These are phyloP conservation scores for Saccharomycopsis sp. DNA, from an alignment of 805 yeast genomes.

Conservation along the genomic window DNA sequence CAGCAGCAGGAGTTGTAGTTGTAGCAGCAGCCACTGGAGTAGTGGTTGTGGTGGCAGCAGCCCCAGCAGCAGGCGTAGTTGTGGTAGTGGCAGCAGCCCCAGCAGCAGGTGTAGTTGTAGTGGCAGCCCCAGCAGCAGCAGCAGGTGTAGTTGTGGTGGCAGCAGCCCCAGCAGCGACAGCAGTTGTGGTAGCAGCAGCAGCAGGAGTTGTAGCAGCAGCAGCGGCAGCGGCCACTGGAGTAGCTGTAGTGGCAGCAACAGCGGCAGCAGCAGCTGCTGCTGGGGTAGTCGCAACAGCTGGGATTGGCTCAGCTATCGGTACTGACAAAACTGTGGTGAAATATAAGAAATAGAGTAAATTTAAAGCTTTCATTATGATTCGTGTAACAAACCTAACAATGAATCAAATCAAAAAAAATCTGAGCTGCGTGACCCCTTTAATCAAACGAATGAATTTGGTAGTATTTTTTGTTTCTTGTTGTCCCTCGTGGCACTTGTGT, in stretches of 20 bases:
- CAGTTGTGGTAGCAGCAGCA: constrained; percentile 9
- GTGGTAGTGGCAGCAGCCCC: constrained; percentile 15
- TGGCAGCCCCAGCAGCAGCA: constrained; percentile 21
- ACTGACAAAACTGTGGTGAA: background rate
- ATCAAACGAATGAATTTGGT: no score
- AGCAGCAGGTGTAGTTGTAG: constrained; percentile 12
- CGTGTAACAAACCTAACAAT: no score
- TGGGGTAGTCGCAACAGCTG: constrained; percentile 20
- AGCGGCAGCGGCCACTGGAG: constrained; percentile 14
- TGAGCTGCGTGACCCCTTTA: no score
- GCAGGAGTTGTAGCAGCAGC: constrained; percentile 4
- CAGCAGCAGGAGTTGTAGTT: constrained; percentile 21
- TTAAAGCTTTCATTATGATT: no score
- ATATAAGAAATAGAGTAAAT: no score
- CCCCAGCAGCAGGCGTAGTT: constrained; percentile 14
- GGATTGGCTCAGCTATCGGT: constrained; percentile 23
- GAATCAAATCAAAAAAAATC: no score
- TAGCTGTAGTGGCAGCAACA: constrained; percentile 10
- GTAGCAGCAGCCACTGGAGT: constrained; percentile 18
- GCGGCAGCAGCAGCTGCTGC: constrained; percentile 12
- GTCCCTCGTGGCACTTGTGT: no score
- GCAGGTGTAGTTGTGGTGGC: constrained; percentile 14
- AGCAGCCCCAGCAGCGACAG: constrained; percentile 9
- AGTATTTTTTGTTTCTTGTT: no score
- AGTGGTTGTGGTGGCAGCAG: constrained; percentile 17